Evolutionary conservation across 768 basidiomycete genomes (phyloP), one percentile per base, ranked within the genome.

Genomic region (Panus rudis): DNA sequence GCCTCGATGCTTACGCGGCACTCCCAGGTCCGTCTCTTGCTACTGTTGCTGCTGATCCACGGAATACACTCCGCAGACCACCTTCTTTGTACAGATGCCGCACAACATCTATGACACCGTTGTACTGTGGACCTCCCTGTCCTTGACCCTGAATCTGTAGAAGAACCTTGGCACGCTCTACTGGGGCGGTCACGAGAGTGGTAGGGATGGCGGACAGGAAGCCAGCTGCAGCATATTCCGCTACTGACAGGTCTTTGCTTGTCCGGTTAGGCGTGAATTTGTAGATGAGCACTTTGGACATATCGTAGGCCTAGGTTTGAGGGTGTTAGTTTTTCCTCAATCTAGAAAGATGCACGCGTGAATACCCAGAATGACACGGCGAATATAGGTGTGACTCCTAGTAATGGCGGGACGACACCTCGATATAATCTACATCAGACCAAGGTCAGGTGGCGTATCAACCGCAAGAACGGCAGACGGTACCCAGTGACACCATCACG

Each of bases 381-480:
- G 56, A 99, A 99, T 57, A 97, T 98, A 25, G 96, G 96, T 4
- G 96, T 98, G 22, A 99, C 91, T 22, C 94, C 92, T 23, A 96
- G 68, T 45, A 97, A 64, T 33, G 93, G 93, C 25, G 93, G 92
- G 3, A 93, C 85, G 67, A 97, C 91, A 26, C 91, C 92, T 48
- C 91, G 86, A 57, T 92, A 94, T 59, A 94, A 58, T 22, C 90
- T 92, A 49, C 3, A 40, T n/a, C 28, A n/a, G 37, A 7, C 5
- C 40, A 38, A 28, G n/a, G 8, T 37, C 4, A 42, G 26, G 16
- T 49, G 13, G 1, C 31, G 16, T 6, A 22, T 22, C 14, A 3
- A n/a, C 12, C 6, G 11, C 5, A 30, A 11, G 22, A 19, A 30
- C 10, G n/a, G n/a, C 10, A 30, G 10, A 14, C 53, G 72, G 43